These are phyloP conservation scores for Magnusiomyces tetraspermus DNA, from an alignment of 1,139 yeast genomes.

Conservation along the genomic window DNA sequence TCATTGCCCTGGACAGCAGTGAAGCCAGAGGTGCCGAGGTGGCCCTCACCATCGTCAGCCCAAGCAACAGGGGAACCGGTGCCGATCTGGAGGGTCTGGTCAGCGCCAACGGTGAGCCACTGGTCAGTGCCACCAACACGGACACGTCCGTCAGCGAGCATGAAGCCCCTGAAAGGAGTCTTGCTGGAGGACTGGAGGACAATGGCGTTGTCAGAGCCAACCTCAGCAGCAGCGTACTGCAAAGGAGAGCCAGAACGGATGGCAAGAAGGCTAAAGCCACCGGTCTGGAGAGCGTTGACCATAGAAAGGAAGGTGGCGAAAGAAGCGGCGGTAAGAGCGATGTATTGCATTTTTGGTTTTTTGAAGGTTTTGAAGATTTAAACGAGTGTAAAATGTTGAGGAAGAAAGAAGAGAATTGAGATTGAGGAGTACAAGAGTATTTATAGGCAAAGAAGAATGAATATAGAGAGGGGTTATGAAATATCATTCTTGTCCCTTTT, in stretches of 20 bases:
- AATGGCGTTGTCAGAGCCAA: slow-evolving; percentile 1
- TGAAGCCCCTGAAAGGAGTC: background rate
- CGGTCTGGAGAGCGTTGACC: background rate
- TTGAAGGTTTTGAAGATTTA: too few relatives aligned
- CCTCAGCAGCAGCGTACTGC: slow-evolving; percentile 1
- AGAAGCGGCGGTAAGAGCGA: slow-evolving; percentile 1
- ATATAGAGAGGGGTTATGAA: too few relatives aligned
- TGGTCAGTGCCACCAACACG: slow-evolving; percentile 4
- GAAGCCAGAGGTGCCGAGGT: background rate
- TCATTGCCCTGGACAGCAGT: background rate
- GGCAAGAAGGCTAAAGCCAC: slow-evolving; percentile 1
- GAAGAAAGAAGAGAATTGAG: background rate
- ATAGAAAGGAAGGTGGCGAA: slow-evolving; percentile 2
- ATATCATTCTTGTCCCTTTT: too few relatives aligned
- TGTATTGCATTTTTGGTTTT: background rate
- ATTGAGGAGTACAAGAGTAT: background rate
- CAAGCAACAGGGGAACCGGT: background rate
- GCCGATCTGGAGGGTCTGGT: background rate
- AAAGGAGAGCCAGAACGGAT: slow-evolving; percentile 6
- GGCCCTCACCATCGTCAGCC: background rate
- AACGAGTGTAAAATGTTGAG: background rate
- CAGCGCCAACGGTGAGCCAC: slow-evolving; percentile 5
- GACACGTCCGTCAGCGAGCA: slow-evolving; percentile 6
- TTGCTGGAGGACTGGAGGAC: background rate
- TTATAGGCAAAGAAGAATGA: background rate